Percentiles rank a stretch among this genome's conserved stretches.
These are phyloP conservation scores for Cutaneotrichosporon sp. DNA, from an alignment of 1,284 basidiomycete genomes.

Conservation along the genomic window DNA sequence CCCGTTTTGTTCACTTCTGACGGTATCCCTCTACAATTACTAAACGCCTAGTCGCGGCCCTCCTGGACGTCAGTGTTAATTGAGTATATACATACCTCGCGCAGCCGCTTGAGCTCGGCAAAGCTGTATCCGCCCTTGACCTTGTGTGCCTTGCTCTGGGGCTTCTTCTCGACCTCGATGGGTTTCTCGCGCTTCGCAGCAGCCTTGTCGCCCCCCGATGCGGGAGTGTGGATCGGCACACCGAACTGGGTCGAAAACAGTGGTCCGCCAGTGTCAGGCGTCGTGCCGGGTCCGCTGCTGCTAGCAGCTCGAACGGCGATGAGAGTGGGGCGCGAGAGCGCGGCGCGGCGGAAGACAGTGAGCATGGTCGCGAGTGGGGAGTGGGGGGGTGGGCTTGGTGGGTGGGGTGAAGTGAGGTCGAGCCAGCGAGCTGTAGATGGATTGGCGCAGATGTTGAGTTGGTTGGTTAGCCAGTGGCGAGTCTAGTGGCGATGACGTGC, in stretches of 20 bases:
- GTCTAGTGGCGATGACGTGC: neutral
- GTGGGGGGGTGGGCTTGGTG: neutral
- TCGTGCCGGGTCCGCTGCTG: neutral
- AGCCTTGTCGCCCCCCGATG: constrained; percentile 8
- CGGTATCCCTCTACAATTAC: neutral
- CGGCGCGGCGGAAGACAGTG: constrained; percentile 8
- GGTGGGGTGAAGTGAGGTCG: neutral
- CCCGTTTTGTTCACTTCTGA: neutral
- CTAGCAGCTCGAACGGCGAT: neutral
- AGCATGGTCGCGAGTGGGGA: neutral
- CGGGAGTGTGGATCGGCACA: constrained; percentile 10
- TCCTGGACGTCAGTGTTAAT: constrained; percentile 1
- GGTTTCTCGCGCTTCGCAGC: neutral
- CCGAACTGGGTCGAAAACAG: constrained; percentile 11
- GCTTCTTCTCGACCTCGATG: neutral
- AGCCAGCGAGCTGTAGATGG: too few relatives aligned
- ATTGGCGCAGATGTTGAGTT: too few relatives aligned
- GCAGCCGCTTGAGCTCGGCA: constrained; percentile 8
- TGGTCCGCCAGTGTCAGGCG: constrained; percentile 8
- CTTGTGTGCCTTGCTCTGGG: neutral
- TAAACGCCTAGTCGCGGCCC: constrained; percentile 4
- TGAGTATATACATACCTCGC: neutral
- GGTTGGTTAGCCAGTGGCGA: too few relatives aligned
- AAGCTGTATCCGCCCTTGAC: constrained; percentile 5
- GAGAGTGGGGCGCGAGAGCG: neutral